Evolutionary conservation across 1,284 basidiomycete species (phyloP).

Genomic region (Ustanciosporium gigantosporum): DNA sequence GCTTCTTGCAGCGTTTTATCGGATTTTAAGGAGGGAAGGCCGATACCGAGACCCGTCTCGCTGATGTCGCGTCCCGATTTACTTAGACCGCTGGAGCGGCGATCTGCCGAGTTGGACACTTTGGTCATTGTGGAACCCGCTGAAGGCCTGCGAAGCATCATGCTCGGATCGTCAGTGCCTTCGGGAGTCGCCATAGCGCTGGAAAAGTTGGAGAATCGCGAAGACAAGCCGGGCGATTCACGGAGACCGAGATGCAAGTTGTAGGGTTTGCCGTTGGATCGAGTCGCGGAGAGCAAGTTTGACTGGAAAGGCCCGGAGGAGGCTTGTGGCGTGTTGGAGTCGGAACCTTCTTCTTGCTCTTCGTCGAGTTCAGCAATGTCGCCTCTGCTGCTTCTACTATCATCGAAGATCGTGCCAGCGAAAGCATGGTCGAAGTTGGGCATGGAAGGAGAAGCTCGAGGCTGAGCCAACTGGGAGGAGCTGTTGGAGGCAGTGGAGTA

Average conservation of each 20-base stretch:
- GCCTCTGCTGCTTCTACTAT: not conserved
- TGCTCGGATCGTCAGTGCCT: slow-evolving; percentile 15
- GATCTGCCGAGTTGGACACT: not conserved
- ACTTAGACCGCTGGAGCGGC: too few species aligned
- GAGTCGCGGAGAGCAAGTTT: not conserved
- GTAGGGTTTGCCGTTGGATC: slow-evolving; percentile 4
- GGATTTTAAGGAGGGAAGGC: slow-evolving; percentile 22
- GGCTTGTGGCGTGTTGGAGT: slow-evolving; percentile 14
- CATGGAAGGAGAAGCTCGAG: slow-evolving; percentile 26
- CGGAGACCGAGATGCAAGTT: slow-evolving; percentile 29
- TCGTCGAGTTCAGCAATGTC: not conserved
- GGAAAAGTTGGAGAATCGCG: slow-evolving; percentile 48
- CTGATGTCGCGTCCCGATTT: too few species aligned
- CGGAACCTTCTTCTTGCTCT: slow-evolving; percentile 1
- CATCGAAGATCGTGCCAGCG: slow-evolving; percentile 22
- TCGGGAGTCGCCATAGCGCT: slow-evolving; percentile 36
- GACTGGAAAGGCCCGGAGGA: slow-evolving; percentile 14
- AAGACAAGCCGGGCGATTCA: slow-evolving; percentile 26
- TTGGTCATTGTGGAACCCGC: slow-evolving; percentile 1
- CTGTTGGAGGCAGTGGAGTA: not conserved
- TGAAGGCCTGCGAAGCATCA: slow-evolving; percentile 11
- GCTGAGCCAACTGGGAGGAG: not conserved
- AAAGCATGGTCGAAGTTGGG: slow-evolving; percentile 30
- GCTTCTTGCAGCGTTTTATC: slow-evolving; percentile 6
- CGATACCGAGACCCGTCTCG: slow-evolving; percentile 35